phyloP scores from a whole-genome alignment of 257 asterid species.

The Rhazya stricta region DNA sequence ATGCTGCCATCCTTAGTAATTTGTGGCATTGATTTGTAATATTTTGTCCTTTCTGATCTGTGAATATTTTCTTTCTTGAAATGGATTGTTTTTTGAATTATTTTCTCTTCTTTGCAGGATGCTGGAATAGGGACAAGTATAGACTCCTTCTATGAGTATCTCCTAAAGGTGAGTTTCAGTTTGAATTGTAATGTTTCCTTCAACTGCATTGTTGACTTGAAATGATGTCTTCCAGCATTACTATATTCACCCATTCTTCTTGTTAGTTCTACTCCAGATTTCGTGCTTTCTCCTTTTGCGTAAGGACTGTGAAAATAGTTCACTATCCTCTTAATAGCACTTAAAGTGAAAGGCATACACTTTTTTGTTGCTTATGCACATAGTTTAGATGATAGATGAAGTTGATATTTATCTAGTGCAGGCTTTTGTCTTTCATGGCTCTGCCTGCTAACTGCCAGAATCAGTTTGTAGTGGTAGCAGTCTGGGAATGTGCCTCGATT shows the following conservation, averaged over 20 bases:
- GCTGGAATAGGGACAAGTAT: constrained; percentile 99
- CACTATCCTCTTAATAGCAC: neutral
- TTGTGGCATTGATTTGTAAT: neutral
- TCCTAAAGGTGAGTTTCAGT: constrained; percentile 61
- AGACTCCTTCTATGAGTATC: constrained; percentile 96
- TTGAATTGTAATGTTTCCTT: neutral
- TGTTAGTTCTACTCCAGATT: neutral
- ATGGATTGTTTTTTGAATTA: constrained; percentile 18
- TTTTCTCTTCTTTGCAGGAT: constrained; percentile 60
- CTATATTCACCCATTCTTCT: neutral
- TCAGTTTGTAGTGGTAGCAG: neutral
- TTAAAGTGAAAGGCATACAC: neutral
- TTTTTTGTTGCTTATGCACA: neutral
- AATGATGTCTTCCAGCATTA: neutral
- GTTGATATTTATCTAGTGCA: neutral
- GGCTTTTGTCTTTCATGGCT: neutral
- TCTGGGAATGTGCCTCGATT: neutral
- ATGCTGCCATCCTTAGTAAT: constrained; percentile 6
- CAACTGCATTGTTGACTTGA: neutral
- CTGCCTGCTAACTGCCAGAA: neutral
- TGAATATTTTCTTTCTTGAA: neutral
- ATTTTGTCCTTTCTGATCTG: neutral
- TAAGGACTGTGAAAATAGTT: neutral
- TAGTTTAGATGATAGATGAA: neutral
- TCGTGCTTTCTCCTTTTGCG: neutral